A percentile compares a stretch with the other conserved stretches of the same genome.
Evolutionary conservation across 345 rosid genomes (phyloP).

Genomic region (Salix udensis): DNA sequence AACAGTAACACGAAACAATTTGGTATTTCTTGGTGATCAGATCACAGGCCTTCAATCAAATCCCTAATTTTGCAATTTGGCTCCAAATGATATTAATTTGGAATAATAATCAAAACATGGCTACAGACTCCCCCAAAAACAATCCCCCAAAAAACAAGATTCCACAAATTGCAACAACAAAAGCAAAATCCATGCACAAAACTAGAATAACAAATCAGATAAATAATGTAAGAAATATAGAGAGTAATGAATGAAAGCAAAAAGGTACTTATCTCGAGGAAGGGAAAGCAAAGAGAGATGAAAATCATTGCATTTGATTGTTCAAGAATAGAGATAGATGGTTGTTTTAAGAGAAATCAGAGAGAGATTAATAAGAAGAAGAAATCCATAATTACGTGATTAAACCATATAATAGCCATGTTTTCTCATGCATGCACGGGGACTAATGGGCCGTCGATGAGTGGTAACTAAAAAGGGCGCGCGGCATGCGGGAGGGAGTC

Average conservation of each 20-base stretch:
- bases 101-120: slow-evolving; percentile 9
- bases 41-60: background rate
- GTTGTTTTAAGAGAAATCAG: background rate
- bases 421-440: background rate
- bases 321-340: background rate
- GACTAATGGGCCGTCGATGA: background rate
- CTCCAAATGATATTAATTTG: slow-evolving; percentile 3
- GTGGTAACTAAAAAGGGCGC: background rate
- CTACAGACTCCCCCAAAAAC: background rate
- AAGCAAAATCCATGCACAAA: background rate
- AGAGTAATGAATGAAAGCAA: background rate
- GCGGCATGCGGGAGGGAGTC: background rate
- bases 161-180: background rate
- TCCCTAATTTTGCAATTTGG: background rate
- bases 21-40: background rate
- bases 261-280: background rate
- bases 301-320: background rate
- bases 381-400: background rate
- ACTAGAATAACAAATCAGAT: background rate
- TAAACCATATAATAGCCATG: background rate
- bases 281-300: background rate
- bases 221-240: background rate
- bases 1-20: background rate
- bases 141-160: background rate
- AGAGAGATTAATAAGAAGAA: background rate